Conservation (phyloP, 495 filamentous ascomycete species). For the Hyaloscypha finlandica region DNA sequence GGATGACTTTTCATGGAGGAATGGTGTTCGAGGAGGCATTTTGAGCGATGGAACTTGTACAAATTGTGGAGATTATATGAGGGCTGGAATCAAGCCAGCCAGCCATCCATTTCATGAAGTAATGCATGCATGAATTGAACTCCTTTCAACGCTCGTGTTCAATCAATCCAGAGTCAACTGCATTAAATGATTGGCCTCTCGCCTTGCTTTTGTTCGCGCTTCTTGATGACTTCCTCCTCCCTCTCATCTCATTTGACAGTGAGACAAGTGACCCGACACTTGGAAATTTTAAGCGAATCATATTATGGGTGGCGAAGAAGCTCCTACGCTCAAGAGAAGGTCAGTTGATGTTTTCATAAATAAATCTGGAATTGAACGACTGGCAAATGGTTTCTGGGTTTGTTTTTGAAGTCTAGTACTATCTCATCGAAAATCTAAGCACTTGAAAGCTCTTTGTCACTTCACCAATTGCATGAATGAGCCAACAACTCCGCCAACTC, state of each 20-base stretch:
- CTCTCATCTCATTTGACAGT: no score
- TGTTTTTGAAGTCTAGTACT: background rate
- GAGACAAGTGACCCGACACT: no score
- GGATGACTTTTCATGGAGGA: slow-evolving; percentile 22
- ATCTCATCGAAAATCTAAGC: background rate
- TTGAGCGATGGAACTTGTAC: slow-evolving; percentile 9
- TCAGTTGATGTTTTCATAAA: no score
- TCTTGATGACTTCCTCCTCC: no score
- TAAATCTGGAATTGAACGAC: background rate
- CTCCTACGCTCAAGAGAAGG: no score
- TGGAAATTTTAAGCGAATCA: no score
- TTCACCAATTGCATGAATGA: slow-evolving; percentile 72
- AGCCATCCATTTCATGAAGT: slow-evolving; percentile 16
- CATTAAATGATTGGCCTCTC: no score
- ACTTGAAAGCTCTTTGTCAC: no score
- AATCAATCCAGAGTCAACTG: no score
- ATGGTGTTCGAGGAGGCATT: slow-evolving; percentile 15
- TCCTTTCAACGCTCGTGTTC: background rate
- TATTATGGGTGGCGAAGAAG: no score
- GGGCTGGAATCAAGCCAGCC: background rate
- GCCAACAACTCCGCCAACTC: slow-evolving; percentile 65
- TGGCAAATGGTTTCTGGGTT: background rate
- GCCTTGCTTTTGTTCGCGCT: no score
- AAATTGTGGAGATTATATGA: slow-evolving; percentile 6
- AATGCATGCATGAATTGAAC: slow-evolving; percentile 15